A percentile compares a stretch with the other conserved stretches of the same genome.
These are phyloP conservation scores for Pontederia paniculata DNA, from an alignment of 176 grass and related monocot species.

Conservation along the genomic window DNA sequence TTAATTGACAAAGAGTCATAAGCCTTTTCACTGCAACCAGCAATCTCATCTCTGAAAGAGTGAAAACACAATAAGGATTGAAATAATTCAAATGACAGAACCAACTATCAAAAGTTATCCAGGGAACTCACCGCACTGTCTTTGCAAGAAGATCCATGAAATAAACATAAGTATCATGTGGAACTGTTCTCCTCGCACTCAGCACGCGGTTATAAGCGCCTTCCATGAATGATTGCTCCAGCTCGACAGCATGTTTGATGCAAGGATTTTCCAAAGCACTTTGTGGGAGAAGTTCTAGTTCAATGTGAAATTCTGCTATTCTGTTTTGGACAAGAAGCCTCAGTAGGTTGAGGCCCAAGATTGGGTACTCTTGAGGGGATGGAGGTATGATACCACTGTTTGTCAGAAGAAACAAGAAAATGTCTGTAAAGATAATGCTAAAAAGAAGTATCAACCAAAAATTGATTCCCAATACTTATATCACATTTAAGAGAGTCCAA, in stretches of 20 bases:
- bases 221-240: slow-evolving; percentile 76
- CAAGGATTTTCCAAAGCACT: slow-evolving; percentile 50
- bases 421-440: no score
- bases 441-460: no score
- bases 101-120: not conserved
- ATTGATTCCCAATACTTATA: no score
- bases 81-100: not conserved
- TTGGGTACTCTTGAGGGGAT: slow-evolving; percentile 55
- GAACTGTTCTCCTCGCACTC: slow-evolving; percentile 32
- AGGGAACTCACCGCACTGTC: slow-evolving; percentile 34
- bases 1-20: slow-evolving; percentile 50
- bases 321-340: slow-evolving; percentile 76
- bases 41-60: slow-evolving; percentile 52
- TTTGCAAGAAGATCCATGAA: slow-evolving; percentile 72
- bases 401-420: no score
- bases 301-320: slow-evolving; percentile 74
- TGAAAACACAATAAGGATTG: not conserved
- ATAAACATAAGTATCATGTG: slow-evolving; percentile 64
- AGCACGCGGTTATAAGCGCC: slow-evolving; percentile 50
- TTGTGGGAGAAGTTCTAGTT: slow-evolving; percentile 54
- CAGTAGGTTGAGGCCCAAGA: slow-evolving; percentile 65
- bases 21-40: slow-evolving; percentile 56
- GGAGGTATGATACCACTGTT: slow-evolving; percentile 53
- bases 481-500: not conserved
- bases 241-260: slow-evolving; percentile 54